A percentile compares a stretch with the other conserved stretches of the same genome.
Conservation (phyloP, 2,329 filamentous ascomycete genomes). For the Fusarium incarnatum region DNA sequence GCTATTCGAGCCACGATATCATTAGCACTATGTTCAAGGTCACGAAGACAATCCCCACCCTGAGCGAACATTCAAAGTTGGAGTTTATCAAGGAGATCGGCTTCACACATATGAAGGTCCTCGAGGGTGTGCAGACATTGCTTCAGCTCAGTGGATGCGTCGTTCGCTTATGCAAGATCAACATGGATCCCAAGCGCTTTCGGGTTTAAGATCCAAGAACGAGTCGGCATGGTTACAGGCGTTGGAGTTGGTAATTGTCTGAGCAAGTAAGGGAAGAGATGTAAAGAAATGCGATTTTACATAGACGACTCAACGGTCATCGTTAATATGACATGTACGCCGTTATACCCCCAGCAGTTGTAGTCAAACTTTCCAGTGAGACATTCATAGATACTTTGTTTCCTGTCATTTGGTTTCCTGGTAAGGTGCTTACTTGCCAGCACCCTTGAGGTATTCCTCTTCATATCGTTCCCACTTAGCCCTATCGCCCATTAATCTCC, state of each 20-base stretch:
- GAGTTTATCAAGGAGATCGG: constrained; percentile 99
- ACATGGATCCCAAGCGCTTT: constrained; percentile 93
- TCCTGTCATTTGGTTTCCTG: background rate
- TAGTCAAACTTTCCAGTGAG: constrained; percentile 11
- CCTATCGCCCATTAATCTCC: constrained; percentile 71
- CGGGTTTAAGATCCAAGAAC: constrained; percentile 48
- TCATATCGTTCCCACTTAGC: constrained; percentile 77
- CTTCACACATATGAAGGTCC: constrained; percentile 98
- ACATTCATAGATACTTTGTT: background rate
- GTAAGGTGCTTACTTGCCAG: constrained; percentile 48
- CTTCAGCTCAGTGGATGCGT: constrained; percentile 94
- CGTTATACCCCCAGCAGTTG: constrained; percentile 24
- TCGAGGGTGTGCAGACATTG: constrained; percentile 97
- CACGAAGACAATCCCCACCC: constrained; percentile 91
- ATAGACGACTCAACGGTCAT: constrained; percentile 34
- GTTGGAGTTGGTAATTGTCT: constrained; percentile 38
- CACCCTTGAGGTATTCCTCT: constrained; percentile 64
- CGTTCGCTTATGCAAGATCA: constrained; percentile 90
- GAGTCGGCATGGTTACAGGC: constrained; percentile 20
- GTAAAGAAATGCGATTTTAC: constrained; percentile 40
- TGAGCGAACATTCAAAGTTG: constrained; percentile 94
- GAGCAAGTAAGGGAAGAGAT: constrained; percentile 34
- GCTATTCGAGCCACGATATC: constrained; percentile 98
- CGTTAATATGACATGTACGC: constrained; percentile 36
- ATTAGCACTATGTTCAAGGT: constrained; percentile 99